phyloP scores from a whole-genome alignment of 2,329 filamentous ascomycete genomes.

The Diaporthe destruens region DNA sequence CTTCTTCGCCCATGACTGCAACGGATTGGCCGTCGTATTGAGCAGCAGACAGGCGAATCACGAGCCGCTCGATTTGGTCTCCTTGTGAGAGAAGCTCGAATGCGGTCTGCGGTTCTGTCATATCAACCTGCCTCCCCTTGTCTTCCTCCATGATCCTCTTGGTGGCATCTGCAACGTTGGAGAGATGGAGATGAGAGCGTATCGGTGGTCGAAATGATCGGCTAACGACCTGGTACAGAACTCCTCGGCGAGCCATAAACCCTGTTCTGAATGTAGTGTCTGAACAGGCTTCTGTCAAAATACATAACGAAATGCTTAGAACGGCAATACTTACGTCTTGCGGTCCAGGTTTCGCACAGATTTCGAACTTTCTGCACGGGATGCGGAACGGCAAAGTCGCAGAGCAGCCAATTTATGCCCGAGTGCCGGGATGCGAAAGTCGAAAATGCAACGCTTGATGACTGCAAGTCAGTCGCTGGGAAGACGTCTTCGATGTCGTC shows the following conservation, averaged over 20 bases:
- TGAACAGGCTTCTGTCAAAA: not conserved
- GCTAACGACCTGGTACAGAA: not conserved
- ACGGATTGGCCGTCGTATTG: conserved; percentile 1
- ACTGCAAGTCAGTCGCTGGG: not conserved
- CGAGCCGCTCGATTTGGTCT: not conserved
- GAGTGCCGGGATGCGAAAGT: not conserved
- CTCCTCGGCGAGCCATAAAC: not conserved
- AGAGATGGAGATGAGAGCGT: not conserved
- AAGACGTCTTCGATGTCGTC: not conserved
- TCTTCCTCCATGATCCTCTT: not conserved
- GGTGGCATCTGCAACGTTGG: not conserved
- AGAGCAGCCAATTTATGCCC: not conserved
- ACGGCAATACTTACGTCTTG: not conserved
- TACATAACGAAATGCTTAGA: not conserved
- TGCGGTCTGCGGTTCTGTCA: not conserved
- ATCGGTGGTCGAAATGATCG: not conserved
- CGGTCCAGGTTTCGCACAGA: not conserved
- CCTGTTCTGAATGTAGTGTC: not conserved
- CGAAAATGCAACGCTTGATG: not conserved
- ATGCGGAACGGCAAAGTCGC: not conserved
- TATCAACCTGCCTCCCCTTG: not conserved
- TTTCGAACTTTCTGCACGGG: not conserved
- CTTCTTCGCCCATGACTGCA: not conserved
- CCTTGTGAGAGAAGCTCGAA: not conserved
- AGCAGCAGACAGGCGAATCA: not conserved